Base-by-base conservation (phyloP, 371 early-diverging fungal species). In the Apophysomyces ossiformis region DNA sequence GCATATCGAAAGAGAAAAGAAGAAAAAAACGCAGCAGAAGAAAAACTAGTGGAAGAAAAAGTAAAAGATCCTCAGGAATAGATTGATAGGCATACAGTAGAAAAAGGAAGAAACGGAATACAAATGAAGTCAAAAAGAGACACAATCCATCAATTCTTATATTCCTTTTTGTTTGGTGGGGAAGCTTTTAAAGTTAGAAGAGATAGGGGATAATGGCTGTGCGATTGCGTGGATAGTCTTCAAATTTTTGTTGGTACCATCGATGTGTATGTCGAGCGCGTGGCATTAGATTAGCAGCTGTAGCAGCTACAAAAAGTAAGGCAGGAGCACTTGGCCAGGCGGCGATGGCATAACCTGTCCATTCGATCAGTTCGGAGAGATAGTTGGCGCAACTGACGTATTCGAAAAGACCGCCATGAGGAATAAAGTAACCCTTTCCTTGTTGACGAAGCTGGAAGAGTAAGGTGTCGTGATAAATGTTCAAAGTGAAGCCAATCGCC, bases 341-440 rank as follows among this genome's bases (percentile, higher is more conserved):
- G 15, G 81, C 79, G 1, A 90, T 32, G 1, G 87, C 83, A 72
- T 68, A 90, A 1, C 92, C 92, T 1, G 62, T 61, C 92, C 92
- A 91, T 68, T 91, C 90, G 0, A 89, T 59, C 0, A 73, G 37
- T 61, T 91, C 92, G 57, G 84, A 76, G 21, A 90, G 69, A 64
- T 87, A 91, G 63, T 86, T 87, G 3, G 92, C 89, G 65, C 89
- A 88, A 38, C 87, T 83, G 32, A 91, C 74, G 18, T 80, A 74
- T 12, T 72, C 57, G 69, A 83, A 90, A 38, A 88, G 65, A 0
- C 82, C 85, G 37, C 87, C 88, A 13, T 64, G 37, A 0, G 92
- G 92, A 11, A 91, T 77, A 57, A 70, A 70, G 60, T 91, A 90
- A 15, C 78, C 66, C 4, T 57, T 63, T 16, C n/a, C 57, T 12